A percentile compares a stretch with the other conserved stretches of the same genome.
These are phyloP conservation scores for Larix sibirica DNA, from an alignment of 83 land plant genomes.

Conservation along the genomic window DNA sequence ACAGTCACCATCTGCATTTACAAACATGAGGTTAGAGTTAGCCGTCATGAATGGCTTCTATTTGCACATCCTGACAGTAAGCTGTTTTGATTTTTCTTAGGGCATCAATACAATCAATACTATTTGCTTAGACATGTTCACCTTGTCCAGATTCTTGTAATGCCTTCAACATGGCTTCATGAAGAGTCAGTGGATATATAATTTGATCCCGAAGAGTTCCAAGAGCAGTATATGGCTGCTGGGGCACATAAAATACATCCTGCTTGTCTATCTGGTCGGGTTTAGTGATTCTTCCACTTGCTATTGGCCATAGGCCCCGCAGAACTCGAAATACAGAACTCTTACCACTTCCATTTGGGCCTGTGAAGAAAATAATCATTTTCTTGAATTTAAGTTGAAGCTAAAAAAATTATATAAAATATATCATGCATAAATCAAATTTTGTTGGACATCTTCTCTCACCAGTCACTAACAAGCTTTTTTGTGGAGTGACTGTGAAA, in stretches of 20 bases:
- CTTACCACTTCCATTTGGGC: conserved; percentile 99
- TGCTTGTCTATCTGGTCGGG: conserved; percentile 48
- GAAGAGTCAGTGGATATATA: conserved; percentile 88
- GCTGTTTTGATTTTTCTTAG: background rate
- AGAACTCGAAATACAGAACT: conserved; percentile 94
- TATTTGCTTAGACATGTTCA: conserved; percentile 17
- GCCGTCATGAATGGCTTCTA: background rate
- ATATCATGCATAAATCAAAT: background rate
- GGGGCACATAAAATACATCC: conserved; percentile 88
- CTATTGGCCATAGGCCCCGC: conserved; percentile 93
- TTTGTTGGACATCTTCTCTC: conserved; percentile 15
- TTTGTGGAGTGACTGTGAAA: conserved; percentile 60
- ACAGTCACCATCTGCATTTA: conserved; percentile 30
- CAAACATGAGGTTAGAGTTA: background rate
- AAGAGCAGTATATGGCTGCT: conserved; percentile 91
- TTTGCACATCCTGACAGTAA: background rate
- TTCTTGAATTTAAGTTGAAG: background rate
- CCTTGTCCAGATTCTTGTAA: conserved; percentile 46
- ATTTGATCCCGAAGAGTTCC: conserved; percentile 99
- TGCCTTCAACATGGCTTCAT: conserved; percentile 75
- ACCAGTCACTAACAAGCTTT: conserved; percentile 96
- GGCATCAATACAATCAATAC: background rate
- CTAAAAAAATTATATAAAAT: background rate
- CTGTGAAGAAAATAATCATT: conserved; percentile 31
- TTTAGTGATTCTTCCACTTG: conserved; percentile 69